Conservation (phyloP, 306 rosid species). For the Morella rubra region DNA sequence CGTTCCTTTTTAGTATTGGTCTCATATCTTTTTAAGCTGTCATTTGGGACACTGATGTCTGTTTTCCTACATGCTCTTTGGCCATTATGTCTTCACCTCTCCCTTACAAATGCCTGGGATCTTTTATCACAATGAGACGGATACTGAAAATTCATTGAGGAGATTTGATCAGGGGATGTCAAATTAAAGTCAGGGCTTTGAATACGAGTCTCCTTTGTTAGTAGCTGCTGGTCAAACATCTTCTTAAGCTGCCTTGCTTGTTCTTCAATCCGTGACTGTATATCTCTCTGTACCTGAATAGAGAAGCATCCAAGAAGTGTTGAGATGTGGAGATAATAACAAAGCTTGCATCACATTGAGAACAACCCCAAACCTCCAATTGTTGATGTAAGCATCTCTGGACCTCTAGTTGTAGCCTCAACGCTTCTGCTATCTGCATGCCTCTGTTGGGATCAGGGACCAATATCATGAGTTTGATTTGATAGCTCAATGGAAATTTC, state of each 20-base stretch:
- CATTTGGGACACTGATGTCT: background rate
- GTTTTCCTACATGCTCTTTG: background rate
- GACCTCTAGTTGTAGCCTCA: background rate
- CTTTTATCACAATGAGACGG: background rate
- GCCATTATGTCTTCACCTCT: background rate
- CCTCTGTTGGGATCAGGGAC: slow-evolving; percentile 5
- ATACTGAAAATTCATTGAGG: background rate
- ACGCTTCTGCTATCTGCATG: background rate
- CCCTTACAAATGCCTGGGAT: background rate
- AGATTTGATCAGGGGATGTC: background rate
- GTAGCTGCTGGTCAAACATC: background rate
- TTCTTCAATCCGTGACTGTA: background rate
- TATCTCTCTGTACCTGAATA: background rate
- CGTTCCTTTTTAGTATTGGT: background rate
- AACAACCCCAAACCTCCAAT: background rate
- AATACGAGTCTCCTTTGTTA: background rate
- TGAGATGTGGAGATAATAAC: slow-evolving; percentile 3
- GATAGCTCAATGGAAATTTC: no score
- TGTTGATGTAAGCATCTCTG: background rate
- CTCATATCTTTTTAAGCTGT: background rate
- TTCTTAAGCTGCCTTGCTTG: background rate
- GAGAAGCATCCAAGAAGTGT: background rate
- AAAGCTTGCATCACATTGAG: background rate
- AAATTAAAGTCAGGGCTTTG: background rate
- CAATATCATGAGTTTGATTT: background rate